A percentile compares a stretch with the other conserved stretches of the same genome.
These are phyloP conservation scores for Xylaria polymorpha DNA, from an alignment of 2,329 filamentous ascomycete species.

Conservation along the genomic window DNA sequence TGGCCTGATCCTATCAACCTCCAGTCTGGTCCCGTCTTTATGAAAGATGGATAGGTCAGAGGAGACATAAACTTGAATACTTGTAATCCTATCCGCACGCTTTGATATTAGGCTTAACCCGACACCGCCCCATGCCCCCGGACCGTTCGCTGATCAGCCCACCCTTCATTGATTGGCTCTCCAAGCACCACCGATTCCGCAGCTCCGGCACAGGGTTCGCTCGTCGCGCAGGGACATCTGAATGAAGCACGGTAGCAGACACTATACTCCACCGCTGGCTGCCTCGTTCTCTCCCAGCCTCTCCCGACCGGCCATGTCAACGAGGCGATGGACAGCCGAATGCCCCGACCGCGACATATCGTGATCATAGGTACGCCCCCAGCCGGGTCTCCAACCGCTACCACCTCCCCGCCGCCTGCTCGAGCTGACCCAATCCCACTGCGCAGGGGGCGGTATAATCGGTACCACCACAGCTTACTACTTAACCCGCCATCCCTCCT, in stretches of 20 bases:
- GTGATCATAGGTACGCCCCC: constrained; percentile 49
- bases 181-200: constrained; percentile 1
- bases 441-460: constrained; percentile 87
- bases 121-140: not conserved
- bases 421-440: constrained; percentile 30
- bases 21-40: too few species aligned
- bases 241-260: not conserved
- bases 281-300: constrained; percentile 3
- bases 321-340: constrained; percentile 47
- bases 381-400: constrained; percentile 12
- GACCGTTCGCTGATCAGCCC: not conserved
- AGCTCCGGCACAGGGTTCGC: constrained; percentile 5
- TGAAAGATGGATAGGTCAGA: too few species aligned
- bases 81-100: not conserved
- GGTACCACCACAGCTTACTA: constrained; percentile 93
- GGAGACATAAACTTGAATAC: too few species aligned
- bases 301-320: constrained; percentile 45
- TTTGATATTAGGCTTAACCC: not conserved
- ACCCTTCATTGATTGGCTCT: constrained; percentile 23
- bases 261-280: not conserved
- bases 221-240: not conserved
- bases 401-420: constrained; percentile 5
- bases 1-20: too few species aligned
- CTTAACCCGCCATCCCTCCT: constrained; percentile 85
- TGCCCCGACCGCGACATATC: constrained; percentile 50